These are phyloP conservation scores for Solanum lycopersicoides DNA, from an alignment of 257 asterid species.

Conservation along the genomic window DNA sequence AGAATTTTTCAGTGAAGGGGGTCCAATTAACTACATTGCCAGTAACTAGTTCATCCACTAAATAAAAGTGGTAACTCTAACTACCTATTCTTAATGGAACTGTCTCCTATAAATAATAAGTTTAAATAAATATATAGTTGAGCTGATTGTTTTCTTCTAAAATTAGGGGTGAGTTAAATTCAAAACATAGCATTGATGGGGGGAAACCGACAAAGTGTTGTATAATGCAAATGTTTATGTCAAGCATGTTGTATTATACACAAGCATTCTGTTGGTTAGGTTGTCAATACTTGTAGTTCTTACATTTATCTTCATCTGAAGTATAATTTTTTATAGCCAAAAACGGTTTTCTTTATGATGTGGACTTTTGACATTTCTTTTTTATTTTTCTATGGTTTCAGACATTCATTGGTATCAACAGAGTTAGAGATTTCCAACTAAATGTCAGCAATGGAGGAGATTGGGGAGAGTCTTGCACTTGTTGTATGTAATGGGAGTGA, in stretches of 20 bases:
- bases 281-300: too few species aligned
- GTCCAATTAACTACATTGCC: neutral
- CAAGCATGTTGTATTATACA: neutral
- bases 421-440: neutral
- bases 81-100: neutral
- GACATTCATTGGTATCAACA: neutral
- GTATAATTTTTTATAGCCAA: too few species aligned
- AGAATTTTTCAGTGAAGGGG: neutral
- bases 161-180: too few species aligned
- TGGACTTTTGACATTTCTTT: neutral
- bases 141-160: too few species aligned
- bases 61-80: neutral
- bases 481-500: too few species aligned
- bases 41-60: neutral
- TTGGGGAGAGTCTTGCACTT: constrained; percentile 37
- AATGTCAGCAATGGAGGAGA: neutral
- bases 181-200: too few species aligned
- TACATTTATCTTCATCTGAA: neutral
- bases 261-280: neutral
- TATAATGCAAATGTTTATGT: neutral
- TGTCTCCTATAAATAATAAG: neutral
- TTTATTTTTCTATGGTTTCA: neutral
- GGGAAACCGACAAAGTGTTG: too few species aligned
- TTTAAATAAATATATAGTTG: too few species aligned
- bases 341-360: neutral